Base-by-base conservation (phyloP, 148 eudicot species). In the Salicornia ramosissima region DNA sequence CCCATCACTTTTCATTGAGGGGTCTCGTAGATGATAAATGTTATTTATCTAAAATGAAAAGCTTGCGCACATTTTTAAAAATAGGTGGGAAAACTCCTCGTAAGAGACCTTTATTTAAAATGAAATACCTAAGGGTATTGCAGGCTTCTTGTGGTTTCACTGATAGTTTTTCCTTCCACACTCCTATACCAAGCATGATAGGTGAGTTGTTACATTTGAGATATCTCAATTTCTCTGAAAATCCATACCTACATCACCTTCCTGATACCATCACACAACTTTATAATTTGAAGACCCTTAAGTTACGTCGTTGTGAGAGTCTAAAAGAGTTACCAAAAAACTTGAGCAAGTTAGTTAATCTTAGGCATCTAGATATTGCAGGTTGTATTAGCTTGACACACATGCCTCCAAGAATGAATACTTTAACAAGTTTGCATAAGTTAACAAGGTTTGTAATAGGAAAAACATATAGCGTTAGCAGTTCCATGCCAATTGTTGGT, bases 271-370 rank as follows among this genome's bases (percentile, higher is more conserved):
- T 72, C 26, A 71, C 69, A 5, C 18, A 72, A 1, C 69, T 63
- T 16, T 25, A 24, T 3, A 72, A 53, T 2, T 19, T 72, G 42
- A 52, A 72, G 29, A 36, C 40, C 5, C 40, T 51, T 13, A 50
- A 33, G 4, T 10, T 71, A 26, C 0, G 10, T 16, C 0, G 2
- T 0, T 71, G 68, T 11, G 0, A 0, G 3, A 0, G 0, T 0
- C 39, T 71, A 15, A 1, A 6, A 36, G 51, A 1, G 4, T 29
- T 72, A 19, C 75, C 75, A n/a, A n/a, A n/a, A 24, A 7, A 39
- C 19, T 29, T 70, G 15, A 2, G 40, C 11, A 59, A 30, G 21
- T 42, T 46, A 16, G 45, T 43, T 11, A 52, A 51, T 18, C 75
- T 72, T 4, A 63, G 69, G 28, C 39, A 24, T 16, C 50, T 70